Evolutionary conservation across 768 basidiomycete species (phyloP).

Genomic region (Mycena kentingensis): DNA sequence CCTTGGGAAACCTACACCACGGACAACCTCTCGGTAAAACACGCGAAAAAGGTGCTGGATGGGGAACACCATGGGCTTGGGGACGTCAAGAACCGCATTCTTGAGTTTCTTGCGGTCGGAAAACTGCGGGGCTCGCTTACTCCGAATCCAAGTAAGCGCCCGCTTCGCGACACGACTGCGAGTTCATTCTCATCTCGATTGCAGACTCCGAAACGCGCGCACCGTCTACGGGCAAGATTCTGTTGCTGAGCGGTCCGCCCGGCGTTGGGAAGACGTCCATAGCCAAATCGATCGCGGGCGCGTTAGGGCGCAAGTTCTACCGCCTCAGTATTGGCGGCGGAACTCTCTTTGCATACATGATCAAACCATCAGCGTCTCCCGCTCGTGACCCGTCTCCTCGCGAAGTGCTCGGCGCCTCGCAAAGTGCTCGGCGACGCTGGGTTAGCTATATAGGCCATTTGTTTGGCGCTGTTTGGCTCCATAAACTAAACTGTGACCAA

Average conservation of each 20-base stretch:
- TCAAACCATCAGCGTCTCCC: no score
- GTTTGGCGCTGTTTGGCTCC: no score
- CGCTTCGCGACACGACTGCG: neutral
- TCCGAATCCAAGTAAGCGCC: neutral
- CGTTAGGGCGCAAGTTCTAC: conserved; percentile 90
- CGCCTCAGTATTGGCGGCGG: conserved; percentile 97
- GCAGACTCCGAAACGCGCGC: neutral
- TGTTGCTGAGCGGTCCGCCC: conserved; percentile 94
- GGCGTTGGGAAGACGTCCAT: conserved; percentile 98
- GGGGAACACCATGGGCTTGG: conserved; percentile 93
- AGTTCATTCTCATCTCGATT: neutral
- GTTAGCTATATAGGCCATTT: no score
- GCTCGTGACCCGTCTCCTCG: no score
- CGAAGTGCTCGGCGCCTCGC: no score
- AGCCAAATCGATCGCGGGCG: conserved; percentile 91
- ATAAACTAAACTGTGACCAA: no score
- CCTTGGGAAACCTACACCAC: conserved; percentile 96
- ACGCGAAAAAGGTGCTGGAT: conserved; percentile 83
- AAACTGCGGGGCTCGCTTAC: conserved; percentile 70
- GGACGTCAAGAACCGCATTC: conserved; percentile 90
- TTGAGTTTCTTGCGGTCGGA: conserved; percentile 96
- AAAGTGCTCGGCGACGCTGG: no score
- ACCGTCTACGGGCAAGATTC: conserved; percentile 74
- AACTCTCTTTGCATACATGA: no score
- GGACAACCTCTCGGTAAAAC: conserved; percentile 87